Evolutionary conservation across 2,329 filamentous ascomycete genomes (phyloP), one percentile per base, ranked within the genome.

Genomic region (Fusarium sp.): DNA sequence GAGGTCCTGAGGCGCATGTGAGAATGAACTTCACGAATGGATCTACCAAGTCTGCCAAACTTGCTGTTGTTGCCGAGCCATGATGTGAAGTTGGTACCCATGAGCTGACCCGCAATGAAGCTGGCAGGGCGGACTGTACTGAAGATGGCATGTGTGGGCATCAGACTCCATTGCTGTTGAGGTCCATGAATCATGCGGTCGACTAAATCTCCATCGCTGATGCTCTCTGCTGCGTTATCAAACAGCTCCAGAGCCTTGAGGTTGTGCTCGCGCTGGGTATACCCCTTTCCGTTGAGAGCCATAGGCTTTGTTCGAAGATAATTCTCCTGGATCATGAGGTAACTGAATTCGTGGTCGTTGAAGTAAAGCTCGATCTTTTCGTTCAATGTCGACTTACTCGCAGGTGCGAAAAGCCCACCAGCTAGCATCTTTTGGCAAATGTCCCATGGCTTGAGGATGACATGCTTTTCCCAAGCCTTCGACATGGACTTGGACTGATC

Each of bases 341-440:
- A 96, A 75, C 94, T 97, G 81, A 98, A 97, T 74, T 99, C 96
- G 75, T 99, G 96, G 74, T 99, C 96, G 78, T 99, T 98, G 84
- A 99, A 99, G 79, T 99, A 99, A 2, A 99, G 88, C 80, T 99
- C 95, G 66, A 96, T 96, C 84, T 99, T 99, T 78, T 99, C 95
- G 76, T 98, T 98, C 35, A 99, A 82, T 0, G 93, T 97, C 4
- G 92, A 84, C 70, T 93, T 96, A 80, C 93, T 96, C 49, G 90
- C 88, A 6, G 90, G 86, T 23, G 92, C 86, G 79, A 98, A 99
- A 79, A 97, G 88, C 37, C 93, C 93, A 6, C 93, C 90, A 25
- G 88, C 93, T 7, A 99, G 87, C 76, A 99, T 93, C 81, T 97
- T 97, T 76, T 92, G 88, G 65, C 93, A 94, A 74, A 99, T 99